Percentiles rank a stretch among this genome's conserved stretches.
These are phyloP conservation scores for Micractinium sp. DNA, from an alignment of 139 green algal genomes.

Conservation along the genomic window DNA sequence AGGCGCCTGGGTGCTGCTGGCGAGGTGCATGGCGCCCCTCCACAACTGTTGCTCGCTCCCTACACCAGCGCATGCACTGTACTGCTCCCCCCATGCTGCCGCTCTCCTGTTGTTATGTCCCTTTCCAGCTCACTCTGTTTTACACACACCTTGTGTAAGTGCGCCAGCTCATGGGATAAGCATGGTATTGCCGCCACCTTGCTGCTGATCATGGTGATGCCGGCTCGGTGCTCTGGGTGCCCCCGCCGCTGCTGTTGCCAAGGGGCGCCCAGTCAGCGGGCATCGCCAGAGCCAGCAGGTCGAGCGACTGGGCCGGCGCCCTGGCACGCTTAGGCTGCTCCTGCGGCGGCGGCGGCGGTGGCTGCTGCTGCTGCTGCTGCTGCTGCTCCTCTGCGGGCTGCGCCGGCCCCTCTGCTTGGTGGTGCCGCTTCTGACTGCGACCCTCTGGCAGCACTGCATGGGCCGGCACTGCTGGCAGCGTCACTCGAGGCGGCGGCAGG, in stretches of 20 bases:
- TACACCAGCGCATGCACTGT: neutral
- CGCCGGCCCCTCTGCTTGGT: neutral
- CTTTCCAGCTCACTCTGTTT: neutral
- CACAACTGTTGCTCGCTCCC: neutral
- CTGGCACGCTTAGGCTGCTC: neutral
- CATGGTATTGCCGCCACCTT: too few species aligned
- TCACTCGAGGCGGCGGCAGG: too few species aligned
- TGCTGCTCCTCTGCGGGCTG: neutral
- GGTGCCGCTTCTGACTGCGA: neutral
- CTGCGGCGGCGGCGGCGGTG: neutral
- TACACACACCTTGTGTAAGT: too few species aligned
- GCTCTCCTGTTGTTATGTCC: neutral
- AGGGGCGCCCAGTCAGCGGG: neutral
- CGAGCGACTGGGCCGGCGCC: neutral
- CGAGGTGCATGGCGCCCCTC: too few species aligned
- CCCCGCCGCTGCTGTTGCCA: neutral
- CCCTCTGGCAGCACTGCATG: too few species aligned
- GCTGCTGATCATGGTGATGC: neutral
- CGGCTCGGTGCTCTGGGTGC: neutral
- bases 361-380: neutral
- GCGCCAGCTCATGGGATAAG: too few species aligned
- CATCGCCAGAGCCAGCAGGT: neutral
- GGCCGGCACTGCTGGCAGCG: neutral
- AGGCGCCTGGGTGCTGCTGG: neutral
- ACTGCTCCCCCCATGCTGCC: neutral